phyloP scores from a whole-genome alignment of 805 yeast genomes.

The Saturnispora zaruensis region DNA sequence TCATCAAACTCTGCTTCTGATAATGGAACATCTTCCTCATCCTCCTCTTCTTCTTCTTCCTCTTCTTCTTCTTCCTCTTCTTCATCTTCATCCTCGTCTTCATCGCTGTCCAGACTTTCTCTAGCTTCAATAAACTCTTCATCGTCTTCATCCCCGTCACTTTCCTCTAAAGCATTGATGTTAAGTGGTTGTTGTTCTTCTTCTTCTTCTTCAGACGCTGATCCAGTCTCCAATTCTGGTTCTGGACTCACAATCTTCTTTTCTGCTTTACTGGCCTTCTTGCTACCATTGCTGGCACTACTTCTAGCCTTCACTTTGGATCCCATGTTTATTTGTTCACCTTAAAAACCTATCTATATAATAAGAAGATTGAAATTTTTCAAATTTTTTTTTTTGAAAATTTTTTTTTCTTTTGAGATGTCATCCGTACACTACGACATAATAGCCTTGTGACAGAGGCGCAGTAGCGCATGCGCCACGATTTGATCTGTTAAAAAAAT shows the following conservation, averaged over 20 bases:
- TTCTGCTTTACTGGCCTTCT: constrained; percentile 2
- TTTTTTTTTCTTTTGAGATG: not conserved
- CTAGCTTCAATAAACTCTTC: constrained; percentile 14
- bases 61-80: constrained; percentile 28
- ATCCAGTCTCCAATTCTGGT: constrained; percentile 27
- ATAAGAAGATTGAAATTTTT: constrained; percentile 8
- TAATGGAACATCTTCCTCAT: constrained; percentile 75
- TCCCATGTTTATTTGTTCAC: constrained; percentile 3
- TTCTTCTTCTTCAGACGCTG: constrained; percentile 17
- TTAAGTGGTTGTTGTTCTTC: constrained; percentile 22
- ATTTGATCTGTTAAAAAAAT: not conserved
- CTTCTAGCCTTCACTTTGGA: constrained; percentile 5
- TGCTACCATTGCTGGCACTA: constrained; percentile 32
- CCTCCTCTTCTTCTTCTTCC: constrained; percentile 50
- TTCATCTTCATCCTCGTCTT: constrained; percentile 33
- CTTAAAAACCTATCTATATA: constrained; percentile 4
- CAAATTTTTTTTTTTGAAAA: not conserved
- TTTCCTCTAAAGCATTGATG: constrained; percentile 10
- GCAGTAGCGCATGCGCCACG: not conserved
- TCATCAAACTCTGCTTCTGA: constrained; percentile 90
- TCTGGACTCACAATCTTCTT: constrained; percentile 28
- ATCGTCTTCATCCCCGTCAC: constrained; percentile 26
- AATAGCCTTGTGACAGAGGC: not conserved
- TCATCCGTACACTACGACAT: not conserved
- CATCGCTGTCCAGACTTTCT: constrained; percentile 12